Evolutionary conservation across 2,329 filamentous ascomycete genomes (phyloP), one percentile per base, ranked within the genome.

Genomic region (Clonostachys solani): DNA sequence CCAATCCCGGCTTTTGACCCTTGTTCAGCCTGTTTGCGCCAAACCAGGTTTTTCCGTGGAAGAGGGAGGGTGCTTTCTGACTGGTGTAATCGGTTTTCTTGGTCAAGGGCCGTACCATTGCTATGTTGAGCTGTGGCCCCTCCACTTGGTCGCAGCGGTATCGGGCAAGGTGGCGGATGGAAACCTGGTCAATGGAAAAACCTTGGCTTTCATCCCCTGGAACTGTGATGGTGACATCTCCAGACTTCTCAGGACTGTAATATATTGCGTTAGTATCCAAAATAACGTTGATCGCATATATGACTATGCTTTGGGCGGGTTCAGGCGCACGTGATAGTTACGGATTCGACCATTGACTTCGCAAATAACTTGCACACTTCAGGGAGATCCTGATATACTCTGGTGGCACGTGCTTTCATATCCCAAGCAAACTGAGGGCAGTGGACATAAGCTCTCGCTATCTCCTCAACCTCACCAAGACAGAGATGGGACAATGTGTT

Each of bases 41-140:
- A 29, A 29, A 29, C 23, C 23, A 29, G 23, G 23, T 29, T n/a
- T 18, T 44, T 1, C 54, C 53, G 5, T 38, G 43, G 33, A 52
- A 55, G 9, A 36, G 42, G 13, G 23, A 29, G 3, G 23, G 23
- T 29, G 23, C 40, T 18, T 17, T 35, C 3, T 35, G 17, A 12
- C n/a, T 18, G 6, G 42, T 17, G 17, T 23, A 40, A 18, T 44
- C 18, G 17, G 38, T 5, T 15, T 45, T 15, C 37, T 41, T 42
- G 17, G 42, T 42, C 9, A 65, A 47, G 8, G 37, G 44, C 12
- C 56, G 53, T 29, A 52, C 54, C 56, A 58, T 56, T 1, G 49
- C 54, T 5, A 64, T 44, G 2, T 52, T 55, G 3, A 64, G 52
- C 15, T 56, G 47, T 43, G 52, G 57, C 10, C 44, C 43, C 0